Evolutionary conservation across 495 filamentous ascomycete genomes (phyloP).

Genomic region (Penicillium coprophilum): DNA sequence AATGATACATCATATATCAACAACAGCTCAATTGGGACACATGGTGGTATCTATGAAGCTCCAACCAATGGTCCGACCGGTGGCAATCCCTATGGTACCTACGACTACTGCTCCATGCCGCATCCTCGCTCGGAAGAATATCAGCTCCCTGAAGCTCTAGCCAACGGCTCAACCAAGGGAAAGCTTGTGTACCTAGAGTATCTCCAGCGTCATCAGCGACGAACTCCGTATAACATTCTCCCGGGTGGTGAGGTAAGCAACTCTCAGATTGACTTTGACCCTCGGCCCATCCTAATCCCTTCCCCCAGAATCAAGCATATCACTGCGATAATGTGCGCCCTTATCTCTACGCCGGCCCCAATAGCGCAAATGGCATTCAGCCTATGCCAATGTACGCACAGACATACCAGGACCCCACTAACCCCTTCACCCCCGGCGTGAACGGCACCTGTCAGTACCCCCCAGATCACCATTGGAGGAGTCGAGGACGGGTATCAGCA

Average conservation of each 20-base stretch:
- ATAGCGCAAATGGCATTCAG: conserved; percentile 18
- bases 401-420: conserved; percentile 39
- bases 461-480: conserved; percentile 46
- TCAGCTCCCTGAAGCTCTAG: conserved; percentile 28
- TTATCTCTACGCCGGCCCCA: conserved; percentile 38
- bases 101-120: conserved; percentile 50
- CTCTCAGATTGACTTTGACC: neutral
- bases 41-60: conserved; percentile 44
- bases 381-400: conserved; percentile 43
- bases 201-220: conserved; percentile 44
- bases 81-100: conserved; percentile 28
- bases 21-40: conserved; percentile 39
- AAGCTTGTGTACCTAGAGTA: conserved; percentile 44
- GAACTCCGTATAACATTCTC: conserved; percentile 45
- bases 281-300: conserved; percentile 3
- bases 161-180: conserved; percentile 30
- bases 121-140: conserved; percentile 43
- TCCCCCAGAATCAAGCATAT: conserved; percentile 41
- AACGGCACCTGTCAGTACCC: conserved; percentile 47
- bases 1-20: conserved; percentile 42
- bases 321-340: conserved; percentile 42
- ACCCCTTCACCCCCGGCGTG: conserved; percentile 38
- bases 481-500: conserved; percentile 45
- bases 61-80: conserved; percentile 29
- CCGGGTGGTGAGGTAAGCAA: conserved; percentile 40